These are phyloP conservation scores for Corchorus olitorius DNA, from an alignment of 345 rosid species.

Conservation along the genomic window DNA sequence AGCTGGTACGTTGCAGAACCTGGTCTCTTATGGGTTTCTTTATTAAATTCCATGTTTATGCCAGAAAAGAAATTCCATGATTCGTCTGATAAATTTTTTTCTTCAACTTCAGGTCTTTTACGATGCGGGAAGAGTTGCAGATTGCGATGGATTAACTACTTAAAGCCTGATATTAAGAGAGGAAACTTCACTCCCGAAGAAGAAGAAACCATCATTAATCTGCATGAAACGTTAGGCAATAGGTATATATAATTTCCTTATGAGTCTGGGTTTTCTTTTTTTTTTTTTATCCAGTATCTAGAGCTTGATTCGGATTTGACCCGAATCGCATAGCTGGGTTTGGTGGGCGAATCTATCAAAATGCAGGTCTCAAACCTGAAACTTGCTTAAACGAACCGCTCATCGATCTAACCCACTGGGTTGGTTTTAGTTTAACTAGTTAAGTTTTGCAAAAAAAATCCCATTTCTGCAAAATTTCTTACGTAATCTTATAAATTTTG, in stretches of 20 bases:
- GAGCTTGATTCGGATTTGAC: too few relatives aligned
- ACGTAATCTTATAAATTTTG: too few relatives aligned
- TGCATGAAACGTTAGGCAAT: conserved; percentile 76
- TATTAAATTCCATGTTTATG: neutral
- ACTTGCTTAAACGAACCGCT: too few relatives aligned
- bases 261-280: too few relatives aligned
- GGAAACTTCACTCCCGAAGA: conserved; percentile 83
- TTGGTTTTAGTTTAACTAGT: too few relatives aligned
- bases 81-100: conserved; percentile 7
- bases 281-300: too few relatives aligned
- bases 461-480: neutral
- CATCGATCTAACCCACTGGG: too few relatives aligned
- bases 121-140: conserved; percentile 89
- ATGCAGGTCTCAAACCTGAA: too few relatives aligned
- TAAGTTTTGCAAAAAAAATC: too few relatives aligned
- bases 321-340: too few relatives aligned
- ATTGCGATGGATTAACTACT: conserved; percentile 75
- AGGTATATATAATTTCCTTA: conserved; percentile 36
- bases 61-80: too few relatives aligned
- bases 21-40: conserved; percentile 6
- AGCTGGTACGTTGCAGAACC: conserved; percentile 52
- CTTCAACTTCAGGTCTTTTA: conserved; percentile 46
- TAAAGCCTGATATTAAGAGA: conserved; percentile 78
- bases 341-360: too few relatives aligned
- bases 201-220: conserved; percentile 66